Evolutionary conservation across 2,329 filamentous ascomycete genomes (phyloP).

Genomic region (Macroventuria anomochaeta): DNA sequence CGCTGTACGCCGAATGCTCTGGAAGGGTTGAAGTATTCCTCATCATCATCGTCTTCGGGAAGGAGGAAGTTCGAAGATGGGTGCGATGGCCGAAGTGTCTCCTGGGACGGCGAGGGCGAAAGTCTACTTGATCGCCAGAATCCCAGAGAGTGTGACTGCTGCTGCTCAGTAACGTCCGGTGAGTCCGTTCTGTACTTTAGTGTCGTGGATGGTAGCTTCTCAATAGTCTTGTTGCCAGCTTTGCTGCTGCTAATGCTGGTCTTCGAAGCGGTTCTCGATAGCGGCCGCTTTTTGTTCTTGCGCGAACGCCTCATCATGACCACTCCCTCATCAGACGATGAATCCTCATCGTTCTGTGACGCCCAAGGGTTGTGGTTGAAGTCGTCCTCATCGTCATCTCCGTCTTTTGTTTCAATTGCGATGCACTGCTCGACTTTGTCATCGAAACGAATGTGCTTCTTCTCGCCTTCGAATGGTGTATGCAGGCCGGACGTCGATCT

Average conservation of each 20-base stretch:
- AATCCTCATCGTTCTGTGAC: constrained; percentile 54
- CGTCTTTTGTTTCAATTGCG: constrained; percentile 84
- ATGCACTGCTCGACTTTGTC: constrained; percentile 96
- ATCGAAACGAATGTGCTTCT: constrained; percentile 94
- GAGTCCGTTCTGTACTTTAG: constrained; percentile 83
- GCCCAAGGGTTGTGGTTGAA: constrained; percentile 51
- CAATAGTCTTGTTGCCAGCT: constrained; percentile 80
- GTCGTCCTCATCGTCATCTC: constrained; percentile 68
- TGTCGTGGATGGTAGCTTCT: constrained; percentile 84
- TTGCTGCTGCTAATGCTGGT: constrained; percentile 57
- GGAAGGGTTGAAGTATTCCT: constrained; percentile 55
- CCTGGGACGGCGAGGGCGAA: constrained; percentile 80
- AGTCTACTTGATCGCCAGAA: constrained; percentile 56
- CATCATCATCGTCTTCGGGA: constrained; percentile 62
- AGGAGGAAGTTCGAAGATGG: constrained; percentile 71
- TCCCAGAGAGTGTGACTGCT: constrained; percentile 50
- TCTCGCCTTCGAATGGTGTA: constrained; percentile 67
- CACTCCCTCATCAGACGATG: constrained; percentile 73
- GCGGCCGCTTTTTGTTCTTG: constrained; percentile 52
- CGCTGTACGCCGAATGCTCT: constrained; percentile 45
- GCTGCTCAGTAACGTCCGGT: constrained; percentile 68
- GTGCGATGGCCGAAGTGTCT: constrained; percentile 76
- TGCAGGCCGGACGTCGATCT: constrained; percentile 73
- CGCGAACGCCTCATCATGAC: constrained; percentile 80
- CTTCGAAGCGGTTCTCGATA: constrained; percentile 62